Evolutionary conservation across 495 filamentous ascomycete genomes (phyloP), one percentile per base, ranked within the genome.

Genomic region (Parathielavia appendiculata): DNA sequence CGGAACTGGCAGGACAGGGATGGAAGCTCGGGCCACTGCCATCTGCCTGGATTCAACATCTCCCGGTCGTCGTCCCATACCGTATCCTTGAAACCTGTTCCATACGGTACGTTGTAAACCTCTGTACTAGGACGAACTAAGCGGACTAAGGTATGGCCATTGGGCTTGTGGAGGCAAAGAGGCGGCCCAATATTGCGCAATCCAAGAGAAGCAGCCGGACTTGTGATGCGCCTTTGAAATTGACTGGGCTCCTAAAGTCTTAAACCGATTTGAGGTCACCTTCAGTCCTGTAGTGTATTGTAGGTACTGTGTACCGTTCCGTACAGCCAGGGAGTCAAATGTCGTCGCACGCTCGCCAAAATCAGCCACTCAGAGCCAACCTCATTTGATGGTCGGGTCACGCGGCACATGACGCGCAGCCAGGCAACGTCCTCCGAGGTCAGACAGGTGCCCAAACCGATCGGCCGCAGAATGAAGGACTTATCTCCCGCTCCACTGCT

Each of bases 381-480:
- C 51, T 53, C 48, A 53, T 43, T 43, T 43, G 38, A 1, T 20
- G 20, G 13, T 16, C 2, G 34, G 12, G 22, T 39, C 51, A 39
- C 51, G 51, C 38, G 51, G 38, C 51, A 23, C 22, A 16, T 14
- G 7, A 32, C 16, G 26, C 48, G 35, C 35, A 38, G 41, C 9
- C 17, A 11, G 34, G 32, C 16, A 22, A n/a, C 32, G n/a, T 19
- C 10, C 16, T n/a, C 16, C 30, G n/a, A 51, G 30, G 26, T 22
- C 48, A 32, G 46, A 36, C 48, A 12, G 38, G 17, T 38, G 13
- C 35, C 49, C 34, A 52, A 52, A 52, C 49, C 19, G 49, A 36
- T 23, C 20, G 4, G 4, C 17, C 23, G 49, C 49, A 52, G 35
- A 39, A 40, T 20, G 49, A 52, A 34, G 32, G 16, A 12, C 44